A percentile compares a stretch with the other conserved stretches of the same genome.
Conservation (phyloP, 164 flowering plant genomes). For the Aristolochia fimbriata region DNA sequence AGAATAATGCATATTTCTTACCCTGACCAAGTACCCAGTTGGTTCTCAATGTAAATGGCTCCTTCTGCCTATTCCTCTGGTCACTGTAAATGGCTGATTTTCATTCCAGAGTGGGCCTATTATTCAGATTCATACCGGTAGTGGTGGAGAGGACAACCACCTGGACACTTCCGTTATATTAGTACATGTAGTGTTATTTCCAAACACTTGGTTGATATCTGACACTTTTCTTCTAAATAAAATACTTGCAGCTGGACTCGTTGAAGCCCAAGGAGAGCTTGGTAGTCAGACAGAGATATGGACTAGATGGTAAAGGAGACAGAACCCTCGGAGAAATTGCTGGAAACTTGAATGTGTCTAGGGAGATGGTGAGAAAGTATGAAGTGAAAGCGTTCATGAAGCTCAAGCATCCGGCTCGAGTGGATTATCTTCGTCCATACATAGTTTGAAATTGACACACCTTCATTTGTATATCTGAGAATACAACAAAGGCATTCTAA, state of each 20-base stretch:
- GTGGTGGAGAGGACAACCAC: no score
- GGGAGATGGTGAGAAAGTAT: constrained; percentile 96
- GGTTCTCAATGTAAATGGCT: no score
- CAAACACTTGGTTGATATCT: no score
- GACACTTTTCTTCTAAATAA: background rate
- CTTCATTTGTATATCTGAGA: background rate
- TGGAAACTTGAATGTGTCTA: constrained; percentile 83
- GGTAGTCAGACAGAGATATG: constrained; percentile 94
- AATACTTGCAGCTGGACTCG: constrained; percentile 68
- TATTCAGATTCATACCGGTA: no score
- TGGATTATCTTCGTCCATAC: constrained; percentile 74
- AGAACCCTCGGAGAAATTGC: constrained; percentile 92
- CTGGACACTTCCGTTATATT: no score
- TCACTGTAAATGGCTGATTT: no score
- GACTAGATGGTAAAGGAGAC: constrained; percentile 91
- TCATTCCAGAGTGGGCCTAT: no score
- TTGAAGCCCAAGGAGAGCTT: constrained; percentile 95
- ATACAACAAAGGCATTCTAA: background rate
- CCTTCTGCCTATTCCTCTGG: no score
- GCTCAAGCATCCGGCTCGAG: constrained; percentile 90
- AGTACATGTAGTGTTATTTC: no score
- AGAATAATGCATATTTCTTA: no score
- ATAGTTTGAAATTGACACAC: constrained; percentile 20
- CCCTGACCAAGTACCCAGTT: no score
- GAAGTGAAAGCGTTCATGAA: constrained; percentile 97